Evolutionary conservation across 2,329 filamentous ascomycete species (phyloP).

Genomic region (Ceratocystis cacaofunesta): DNA sequence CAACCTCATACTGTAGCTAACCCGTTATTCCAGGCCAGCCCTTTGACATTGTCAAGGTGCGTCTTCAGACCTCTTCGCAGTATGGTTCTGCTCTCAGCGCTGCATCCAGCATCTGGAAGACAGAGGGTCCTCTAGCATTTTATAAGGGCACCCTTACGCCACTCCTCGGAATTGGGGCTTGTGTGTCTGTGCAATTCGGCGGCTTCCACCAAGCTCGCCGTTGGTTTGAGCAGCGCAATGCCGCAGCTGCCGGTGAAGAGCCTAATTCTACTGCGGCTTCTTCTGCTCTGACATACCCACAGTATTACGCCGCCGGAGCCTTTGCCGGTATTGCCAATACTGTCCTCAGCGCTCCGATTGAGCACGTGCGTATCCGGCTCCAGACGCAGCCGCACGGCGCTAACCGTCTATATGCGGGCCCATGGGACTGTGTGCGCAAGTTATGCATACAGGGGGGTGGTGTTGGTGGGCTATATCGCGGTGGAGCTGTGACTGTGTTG

Average conservation of each 20-base stretch:
- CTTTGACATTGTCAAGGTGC: conserved; percentile 93
- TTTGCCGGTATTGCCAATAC: conserved; percentile 89
- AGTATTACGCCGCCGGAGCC: conserved; percentile 83
- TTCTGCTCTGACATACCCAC: conserved; percentile 52
- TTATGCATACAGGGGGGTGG: conserved; percentile 54
- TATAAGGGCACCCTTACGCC: conserved; percentile 98
- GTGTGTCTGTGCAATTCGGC: conserved; percentile 95
- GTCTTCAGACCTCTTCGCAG: conserved; percentile 73
- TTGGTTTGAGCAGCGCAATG: conserved; percentile 64
- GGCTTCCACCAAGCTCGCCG: conserved; percentile 89
- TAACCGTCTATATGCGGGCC: conserved; percentile 62
- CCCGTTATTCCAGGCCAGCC: conserved; percentile 39
- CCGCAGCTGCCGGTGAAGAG: conserved; percentile 23
- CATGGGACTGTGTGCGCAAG: conserved; percentile 80
- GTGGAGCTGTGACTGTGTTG: conserved; percentile 67
- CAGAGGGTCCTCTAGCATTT: conserved; percentile 81
- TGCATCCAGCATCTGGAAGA: conserved; percentile 68
- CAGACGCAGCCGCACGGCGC: conserved; percentile 91
- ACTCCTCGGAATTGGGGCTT: conserved; percentile 88
- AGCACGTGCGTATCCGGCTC: conserved; percentile 89
- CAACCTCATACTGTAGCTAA: not conserved
- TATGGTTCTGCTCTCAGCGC: conserved; percentile 70
- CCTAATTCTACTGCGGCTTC: conserved; percentile 32
- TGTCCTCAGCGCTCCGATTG: conserved; percentile 76
- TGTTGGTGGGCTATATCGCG: conserved; percentile 66